Percentiles rank a stretch among this genome's conserved stretches.
phyloP scores from a whole-genome alignment of 441 rosid species.

The Pelargonium citronellum region DNA sequence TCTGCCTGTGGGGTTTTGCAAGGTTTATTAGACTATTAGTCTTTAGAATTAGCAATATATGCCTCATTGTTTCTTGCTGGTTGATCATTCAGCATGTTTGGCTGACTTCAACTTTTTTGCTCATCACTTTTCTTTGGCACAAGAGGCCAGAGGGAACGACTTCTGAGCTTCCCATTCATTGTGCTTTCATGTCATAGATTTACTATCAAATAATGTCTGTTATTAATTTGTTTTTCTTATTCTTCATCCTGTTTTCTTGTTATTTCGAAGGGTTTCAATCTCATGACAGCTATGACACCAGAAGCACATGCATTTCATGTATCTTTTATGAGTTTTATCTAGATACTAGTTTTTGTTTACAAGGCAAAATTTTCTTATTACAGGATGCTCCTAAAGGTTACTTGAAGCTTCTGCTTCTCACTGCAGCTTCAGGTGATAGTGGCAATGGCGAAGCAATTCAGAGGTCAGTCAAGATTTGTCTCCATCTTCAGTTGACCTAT shows the following conservation, averaged over 20 bases:
- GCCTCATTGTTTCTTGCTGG: too few species aligned
- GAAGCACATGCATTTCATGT: slow-evolving; percentile 4
- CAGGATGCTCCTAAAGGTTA: slow-evolving; percentile 93
- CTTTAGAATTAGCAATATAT: too few species aligned
- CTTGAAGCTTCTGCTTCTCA: slow-evolving; percentile 91
- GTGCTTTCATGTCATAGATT: neutral
- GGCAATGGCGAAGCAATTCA: slow-evolving; percentile 87
- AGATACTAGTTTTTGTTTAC: neutral
- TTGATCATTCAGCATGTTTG: slow-evolving; percentile 1
- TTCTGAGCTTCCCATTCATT: slow-evolving; percentile 1
- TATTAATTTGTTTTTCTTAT: neutral
- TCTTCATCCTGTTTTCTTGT: neutral
- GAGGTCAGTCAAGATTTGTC: slow-evolving; percentile 42
- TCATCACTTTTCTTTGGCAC: too few species aligned
- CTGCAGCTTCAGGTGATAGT: slow-evolving; percentile 80
- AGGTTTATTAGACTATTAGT: too few species aligned
- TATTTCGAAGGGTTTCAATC: neutral
- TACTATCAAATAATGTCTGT: neutral
- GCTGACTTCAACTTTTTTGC: neutral
- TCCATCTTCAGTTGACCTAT: slow-evolving; percentile 5
- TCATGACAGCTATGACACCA: neutral
- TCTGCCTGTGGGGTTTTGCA: too few species aligned
- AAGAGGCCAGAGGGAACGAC: neutral
- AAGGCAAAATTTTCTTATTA: slow-evolving; percentile 15
- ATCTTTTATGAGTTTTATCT: neutral